A percentile compares a stretch with the other conserved stretches of the same genome.
Conservation (phyloP, 371 early-diverging fungal genomes). For the Haplosporangium sp. region DNA sequence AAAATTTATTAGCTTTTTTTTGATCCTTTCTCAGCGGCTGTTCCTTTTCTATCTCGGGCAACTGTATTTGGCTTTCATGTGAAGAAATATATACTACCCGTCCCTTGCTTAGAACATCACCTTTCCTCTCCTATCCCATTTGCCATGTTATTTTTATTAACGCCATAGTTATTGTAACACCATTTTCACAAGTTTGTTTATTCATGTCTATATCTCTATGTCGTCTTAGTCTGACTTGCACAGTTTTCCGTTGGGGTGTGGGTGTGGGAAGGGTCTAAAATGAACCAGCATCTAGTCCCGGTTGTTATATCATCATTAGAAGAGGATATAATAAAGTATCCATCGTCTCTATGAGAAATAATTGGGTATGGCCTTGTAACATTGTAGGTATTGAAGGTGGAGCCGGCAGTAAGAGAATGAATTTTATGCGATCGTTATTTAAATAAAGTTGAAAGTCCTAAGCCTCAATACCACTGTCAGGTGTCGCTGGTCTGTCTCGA, state of each 20-base stretch:
- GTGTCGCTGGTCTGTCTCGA: constrained; percentile 47
- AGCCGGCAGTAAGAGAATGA: no score
- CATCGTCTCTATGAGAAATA: no score
- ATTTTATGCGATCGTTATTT: no score
- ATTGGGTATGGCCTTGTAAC: no score
- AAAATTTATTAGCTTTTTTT: neutral
- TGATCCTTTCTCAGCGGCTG: neutral
- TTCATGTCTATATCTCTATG: neutral
- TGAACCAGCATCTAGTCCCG: constrained; percentile 36
- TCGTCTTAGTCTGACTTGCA: neutral
- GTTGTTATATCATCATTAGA: neutral
- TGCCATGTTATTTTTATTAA: neutral
- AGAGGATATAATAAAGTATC: no score
- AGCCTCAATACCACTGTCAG: constrained; percentile 56
- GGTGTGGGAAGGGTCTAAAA: neutral
- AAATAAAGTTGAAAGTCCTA: neutral
- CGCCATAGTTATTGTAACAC: neutral
- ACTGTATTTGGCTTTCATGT: neutral
- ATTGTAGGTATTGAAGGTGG: no score
- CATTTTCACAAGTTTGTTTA: neutral
- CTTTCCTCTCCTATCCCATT: neutral
- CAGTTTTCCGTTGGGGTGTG: neutral
- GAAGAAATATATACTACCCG: neutral
- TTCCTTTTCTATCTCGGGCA: neutral
- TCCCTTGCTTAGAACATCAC: neutral